phyloP scores from a whole-genome alignment of 1,284 basidiomycete genomes.

The Sanghuangporus baumii region DNA sequence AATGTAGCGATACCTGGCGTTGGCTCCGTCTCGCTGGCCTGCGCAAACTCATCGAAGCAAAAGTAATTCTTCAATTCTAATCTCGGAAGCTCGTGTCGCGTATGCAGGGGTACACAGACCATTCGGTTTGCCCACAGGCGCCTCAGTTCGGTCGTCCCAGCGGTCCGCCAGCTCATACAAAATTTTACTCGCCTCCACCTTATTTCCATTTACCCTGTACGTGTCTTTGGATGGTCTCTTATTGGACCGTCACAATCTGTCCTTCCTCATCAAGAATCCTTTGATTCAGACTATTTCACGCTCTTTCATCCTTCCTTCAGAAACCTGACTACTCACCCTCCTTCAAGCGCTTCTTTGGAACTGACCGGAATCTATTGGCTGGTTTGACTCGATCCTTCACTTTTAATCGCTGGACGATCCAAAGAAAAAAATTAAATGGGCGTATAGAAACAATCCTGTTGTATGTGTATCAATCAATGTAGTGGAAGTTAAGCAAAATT shows the following conservation, averaged over 20 bases:
- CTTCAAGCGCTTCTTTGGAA: not conserved
- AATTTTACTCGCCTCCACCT: not conserved
- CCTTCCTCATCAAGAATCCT: not conserved
- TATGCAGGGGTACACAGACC: too few species aligned
- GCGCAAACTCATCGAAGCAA: not conserved
- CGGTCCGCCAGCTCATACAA: not conserved
- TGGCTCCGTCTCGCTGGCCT: conserved; percentile 1
- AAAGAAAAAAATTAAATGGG: not conserved
- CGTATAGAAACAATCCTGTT: not conserved
- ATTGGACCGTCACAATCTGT: not conserved
- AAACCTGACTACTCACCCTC: not conserved
- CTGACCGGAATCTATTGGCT: too few species aligned
- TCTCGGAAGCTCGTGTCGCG: too few species aligned
- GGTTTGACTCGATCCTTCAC: too few species aligned
- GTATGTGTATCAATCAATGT: conserved; percentile 2
- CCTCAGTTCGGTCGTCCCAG: not conserved
- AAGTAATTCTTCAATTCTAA: not conserved
- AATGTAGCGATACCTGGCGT: conserved; percentile 7
- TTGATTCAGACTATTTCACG: not conserved
- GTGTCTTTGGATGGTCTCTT: not conserved
- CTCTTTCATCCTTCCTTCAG: not conserved
- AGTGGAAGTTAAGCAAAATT: not conserved
- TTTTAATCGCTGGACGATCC: not conserved
- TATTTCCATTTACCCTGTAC: not conserved
- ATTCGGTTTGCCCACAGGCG: not conserved